phyloP scores from a whole-genome alignment of 2,329 filamentous ascomycete species.

The Xylariaceae sp. region DNA sequence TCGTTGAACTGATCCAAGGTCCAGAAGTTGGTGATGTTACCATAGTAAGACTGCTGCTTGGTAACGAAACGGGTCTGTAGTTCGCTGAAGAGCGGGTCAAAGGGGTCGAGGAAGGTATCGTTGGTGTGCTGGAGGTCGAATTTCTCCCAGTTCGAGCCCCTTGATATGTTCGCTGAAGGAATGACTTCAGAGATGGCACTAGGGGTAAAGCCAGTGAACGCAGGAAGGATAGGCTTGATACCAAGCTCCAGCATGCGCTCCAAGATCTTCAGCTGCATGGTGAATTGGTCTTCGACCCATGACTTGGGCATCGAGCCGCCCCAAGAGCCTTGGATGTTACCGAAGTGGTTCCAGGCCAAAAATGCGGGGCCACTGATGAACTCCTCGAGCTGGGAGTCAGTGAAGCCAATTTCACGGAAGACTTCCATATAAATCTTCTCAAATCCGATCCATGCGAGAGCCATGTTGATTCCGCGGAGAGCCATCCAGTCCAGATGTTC shows the following conservation, averaged over 20 bases:
- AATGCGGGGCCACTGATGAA: constrained; percentile 21
- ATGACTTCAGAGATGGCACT: constrained; percentile 14
- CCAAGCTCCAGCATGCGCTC: constrained; percentile 20
- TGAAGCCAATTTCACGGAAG: constrained; percentile 20
- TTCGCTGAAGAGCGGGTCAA: constrained; percentile 18
- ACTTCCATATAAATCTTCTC: constrained; percentile 22
- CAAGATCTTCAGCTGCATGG: constrained; percentile 18
- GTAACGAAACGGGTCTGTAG: constrained; percentile 18
- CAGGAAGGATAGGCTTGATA: constrained; percentile 20
- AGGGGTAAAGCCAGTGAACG: constrained; percentile 18
- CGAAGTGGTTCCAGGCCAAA: constrained; percentile 20
- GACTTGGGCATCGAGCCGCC: constrained; percentile 13
- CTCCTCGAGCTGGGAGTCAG: constrained; percentile 15
- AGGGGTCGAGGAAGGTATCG: constrained; percentile 20
- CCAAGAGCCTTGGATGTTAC: constrained; percentile 22
- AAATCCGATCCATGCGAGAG: constrained; percentile 21
- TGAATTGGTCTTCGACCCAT: constrained; percentile 19
- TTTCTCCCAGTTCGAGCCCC: constrained; percentile 18
- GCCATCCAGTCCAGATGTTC: constrained; percentile 23
- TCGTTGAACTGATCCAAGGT: constrained; percentile 23
- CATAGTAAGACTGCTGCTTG: constrained; percentile 19
- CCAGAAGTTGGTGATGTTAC: constrained; percentile 19
- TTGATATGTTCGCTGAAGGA: constrained; percentile 17
- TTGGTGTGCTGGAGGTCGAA: constrained; percentile 17
- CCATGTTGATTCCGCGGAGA: constrained; percentile 17